Evolutionary conservation across 2,329 filamentous ascomycete genomes (phyloP), one percentile per base, ranked within the genome.

Genomic region (Helicocarpus griseus): DNA sequence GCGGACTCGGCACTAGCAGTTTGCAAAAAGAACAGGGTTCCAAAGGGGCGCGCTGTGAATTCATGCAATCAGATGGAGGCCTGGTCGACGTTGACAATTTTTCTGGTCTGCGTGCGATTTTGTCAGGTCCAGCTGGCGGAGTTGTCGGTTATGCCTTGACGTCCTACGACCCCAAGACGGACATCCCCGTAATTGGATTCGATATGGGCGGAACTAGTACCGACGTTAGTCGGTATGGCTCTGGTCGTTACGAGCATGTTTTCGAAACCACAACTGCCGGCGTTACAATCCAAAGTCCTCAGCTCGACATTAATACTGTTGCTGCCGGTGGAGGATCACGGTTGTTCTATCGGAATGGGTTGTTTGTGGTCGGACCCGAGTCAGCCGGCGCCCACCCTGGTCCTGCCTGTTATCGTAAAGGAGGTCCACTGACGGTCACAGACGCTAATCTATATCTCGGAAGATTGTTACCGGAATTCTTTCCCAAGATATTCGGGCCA

Each of bases 121-220:
- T 96, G 2, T 94, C 88, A 0, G 90, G 90, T 0, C 90, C 90
- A 1, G 90, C 90, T n/a, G 90, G 89, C 29, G 90, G 90, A 38
- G 90, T 95, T 0, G 89, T 95, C 0, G 89, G 89, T 5, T 95
- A 95, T 66, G 89, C 89, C 14, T 80, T 89, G 22, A 95, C 89
- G 0, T 90, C 85, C 0, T 95, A 91, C 63, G 89, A 95, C 58
- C 77, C 83, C 0, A 74, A 84, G 52, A 90, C 86, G 0, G 85
- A 81, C 61, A 87, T 81, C 1, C 88, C 89, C 0, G 85, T 95
- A 5, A 94, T 95, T 61, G 89, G 89, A 0, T 95, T 95, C 62
- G 89, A 95, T 62, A 95, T 95, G 89, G 87, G 87, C 40, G 89
- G 89, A 14, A 95, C 89, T 0, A 89, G 85, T 55, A 95, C 89